Conservation (phyloP, 768 basidiomycete species). For the Suillus alpinus region DNA sequence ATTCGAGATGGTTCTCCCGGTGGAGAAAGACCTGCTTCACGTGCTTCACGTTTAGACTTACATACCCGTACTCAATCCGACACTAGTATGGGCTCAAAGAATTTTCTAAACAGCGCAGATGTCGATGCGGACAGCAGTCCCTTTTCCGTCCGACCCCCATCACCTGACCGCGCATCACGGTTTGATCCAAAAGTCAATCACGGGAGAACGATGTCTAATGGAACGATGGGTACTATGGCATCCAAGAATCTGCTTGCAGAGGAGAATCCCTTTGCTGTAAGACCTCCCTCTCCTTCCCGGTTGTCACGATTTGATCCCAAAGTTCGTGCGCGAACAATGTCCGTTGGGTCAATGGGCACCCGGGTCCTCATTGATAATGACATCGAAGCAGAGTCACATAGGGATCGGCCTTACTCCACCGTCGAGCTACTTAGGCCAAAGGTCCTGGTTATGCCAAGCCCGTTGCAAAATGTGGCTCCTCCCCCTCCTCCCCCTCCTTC, state of each 20-base stretch:
- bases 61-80: slow-evolving; percentile 51
- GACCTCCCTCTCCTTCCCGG: slow-evolving; percentile 56
- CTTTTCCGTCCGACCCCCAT: slow-evolving; percentile 34
- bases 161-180: slow-evolving; percentile 39
- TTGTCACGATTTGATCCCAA: slow-evolving; percentile 85
- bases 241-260: slow-evolving; percentile 34
- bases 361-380: slow-evolving; percentile 60
- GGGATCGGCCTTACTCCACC: slow-evolving; percentile 68
- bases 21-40: slow-evolving; percentile 37
- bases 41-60: slow-evolving; percentile 32
- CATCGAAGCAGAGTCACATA: slow-evolving; percentile 27
- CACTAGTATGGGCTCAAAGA: slow-evolving; percentile 49
- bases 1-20: slow-evolving; percentile 49
- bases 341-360: slow-evolving; percentile 66
- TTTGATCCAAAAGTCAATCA: slow-evolving; percentile 41
- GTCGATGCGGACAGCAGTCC: slow-evolving; percentile 31
- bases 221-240: slow-evolving; percentile 40
- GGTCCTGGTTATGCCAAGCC: slow-evolving; percentile 92
- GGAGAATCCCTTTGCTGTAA: slow-evolving; percentile 68
- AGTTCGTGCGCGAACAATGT: slow-evolving; percentile 56
- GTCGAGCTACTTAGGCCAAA: slow-evolving; percentile 83
- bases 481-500: slow-evolving; percentile 32
- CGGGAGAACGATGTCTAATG: slow-evolving; percentile 43
- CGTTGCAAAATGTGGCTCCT: slow-evolving; percentile 55
- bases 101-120: slow-evolving; percentile 39